Percentiles rank a stretch among this genome's conserved stretches.
Conservation (phyloP, 768 basidiomycete species). For the Boletus pseudo-olivaceus region DNA sequence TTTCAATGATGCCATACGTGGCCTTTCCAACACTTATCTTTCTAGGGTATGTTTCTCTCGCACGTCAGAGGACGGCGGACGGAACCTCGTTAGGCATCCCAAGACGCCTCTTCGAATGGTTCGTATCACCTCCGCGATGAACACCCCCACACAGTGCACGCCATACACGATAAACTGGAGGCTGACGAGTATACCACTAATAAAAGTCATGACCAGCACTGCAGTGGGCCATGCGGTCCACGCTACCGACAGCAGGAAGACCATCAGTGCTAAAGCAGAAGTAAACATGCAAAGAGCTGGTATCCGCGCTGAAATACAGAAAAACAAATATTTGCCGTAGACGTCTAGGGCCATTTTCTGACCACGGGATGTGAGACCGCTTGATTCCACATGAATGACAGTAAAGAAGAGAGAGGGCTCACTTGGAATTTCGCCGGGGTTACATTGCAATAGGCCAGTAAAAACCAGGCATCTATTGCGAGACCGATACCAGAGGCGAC, state of each 20-base stretch:
- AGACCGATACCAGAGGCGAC: slow-evolving; percentile 65
- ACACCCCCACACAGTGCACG: slow-evolving; percentile 24
- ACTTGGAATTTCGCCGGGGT: slow-evolving; percentile 54
- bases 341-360: slow-evolving; percentile 45
- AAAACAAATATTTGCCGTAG: slow-evolving; percentile 62
- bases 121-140: slow-evolving; percentile 7
- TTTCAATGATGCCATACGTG: neutral
- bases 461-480: slow-evolving; percentile 60
- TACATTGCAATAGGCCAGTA: slow-evolving; percentile 57
- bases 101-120: slow-evolving; percentile 10
- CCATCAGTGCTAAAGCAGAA: slow-evolving; percentile 54
- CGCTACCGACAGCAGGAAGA: slow-evolving; percentile 58
- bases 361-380: neutral
- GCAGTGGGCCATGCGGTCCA: slow-evolving; percentile 62
- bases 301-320: slow-evolving; percentile 61
- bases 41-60: slow-evolving; percentile 7
- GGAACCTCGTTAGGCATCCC: slow-evolving; percentile 11
- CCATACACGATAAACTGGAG: slow-evolving; percentile 68
- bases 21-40: neutral
- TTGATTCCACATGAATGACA: too few relatives aligned
- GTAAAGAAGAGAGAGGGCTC: slow-evolving; percentile 15
- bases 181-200: slow-evolving; percentile 55
- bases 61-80: slow-evolving; percentile 5
- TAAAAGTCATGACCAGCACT: slow-evolving; percentile 54
- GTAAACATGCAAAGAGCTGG: slow-evolving; percentile 60